A percentile compares a stretch with the other conserved stretches of the same genome.
These are phyloP conservation scores for Cercophora sp. DNA, from an alignment of 495 filamentous ascomycete species.

Conservation along the genomic window DNA sequence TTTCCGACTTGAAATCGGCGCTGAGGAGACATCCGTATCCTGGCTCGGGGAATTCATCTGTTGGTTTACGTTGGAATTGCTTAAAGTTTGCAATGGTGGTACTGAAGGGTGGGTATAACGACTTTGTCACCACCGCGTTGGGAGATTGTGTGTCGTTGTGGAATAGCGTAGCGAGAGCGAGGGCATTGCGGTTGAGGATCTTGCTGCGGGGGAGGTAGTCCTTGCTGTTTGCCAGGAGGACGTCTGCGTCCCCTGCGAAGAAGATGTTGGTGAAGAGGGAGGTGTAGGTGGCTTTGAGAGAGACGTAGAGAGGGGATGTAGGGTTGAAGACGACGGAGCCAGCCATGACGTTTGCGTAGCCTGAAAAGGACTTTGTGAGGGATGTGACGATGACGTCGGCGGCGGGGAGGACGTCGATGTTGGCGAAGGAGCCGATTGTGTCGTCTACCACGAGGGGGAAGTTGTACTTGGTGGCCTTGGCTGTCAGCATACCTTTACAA, in stretches of 20 bases:
- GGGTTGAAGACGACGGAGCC: constrained; percentile 43
- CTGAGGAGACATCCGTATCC: constrained; percentile 38
- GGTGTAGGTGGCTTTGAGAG: constrained; percentile 26
- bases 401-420: constrained; percentile 39
- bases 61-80: constrained; percentile 31
- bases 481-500: not conserved
- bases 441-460: constrained; percentile 49
- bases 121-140: constrained; percentile 28
- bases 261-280: constrained; percentile 36
- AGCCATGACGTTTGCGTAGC: constrained; percentile 50
- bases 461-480: constrained; percentile 39
- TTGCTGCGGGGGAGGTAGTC: constrained; percentile 37
- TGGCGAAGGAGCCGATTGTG: constrained; percentile 47
- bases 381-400: constrained; percentile 45
- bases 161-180: constrained; percentile 33
- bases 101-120: constrained; percentile 41
- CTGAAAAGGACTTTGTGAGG: constrained; percentile 50
- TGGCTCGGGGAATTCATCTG: constrained; percentile 27
- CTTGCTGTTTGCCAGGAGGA: constrained; percentile 39
- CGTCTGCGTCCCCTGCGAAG: constrained; percentile 37
- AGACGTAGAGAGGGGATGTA: constrained; percentile 23
- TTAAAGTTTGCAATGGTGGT: constrained; percentile 31
- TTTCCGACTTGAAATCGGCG: constrained; percentile 38
- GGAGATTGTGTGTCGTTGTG: constrained; percentile 14
- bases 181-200: constrained; percentile 43